Percentiles rank a stretch among this genome's conserved stretches.
Conservation (phyloP, 306 rosid genomes). For the Inga laurina region DNA sequence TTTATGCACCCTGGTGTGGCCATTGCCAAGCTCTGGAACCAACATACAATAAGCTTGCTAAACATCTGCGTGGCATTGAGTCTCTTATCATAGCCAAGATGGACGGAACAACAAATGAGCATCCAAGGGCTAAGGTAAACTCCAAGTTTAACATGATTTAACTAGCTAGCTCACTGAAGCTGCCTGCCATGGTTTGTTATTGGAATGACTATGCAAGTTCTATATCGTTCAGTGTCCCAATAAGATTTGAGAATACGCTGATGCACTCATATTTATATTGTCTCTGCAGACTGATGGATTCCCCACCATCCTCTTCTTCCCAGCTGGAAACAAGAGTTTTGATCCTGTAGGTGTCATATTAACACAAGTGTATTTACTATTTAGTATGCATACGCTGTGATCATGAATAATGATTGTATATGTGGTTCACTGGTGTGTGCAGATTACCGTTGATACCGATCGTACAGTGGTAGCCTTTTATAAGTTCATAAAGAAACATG, state of each 20-base stretch:
- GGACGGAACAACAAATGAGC: slow-evolving; percentile 99
- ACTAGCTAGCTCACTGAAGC: slow-evolving; percentile 30
- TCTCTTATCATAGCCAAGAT: slow-evolving; percentile 95
- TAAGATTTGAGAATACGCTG: neutral
- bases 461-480: slow-evolving; percentile 95
- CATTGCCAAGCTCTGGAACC: slow-evolving; percentile 98
- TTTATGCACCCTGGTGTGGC: slow-evolving; percentile 99
- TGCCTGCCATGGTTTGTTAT: neutral
- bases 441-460: slow-evolving; percentile 87
- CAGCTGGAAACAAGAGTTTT: slow-evolving; percentile 48
- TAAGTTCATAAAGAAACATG: slow-evolving; percentile 88
- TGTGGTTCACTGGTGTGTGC: slow-evolving; percentile 33
- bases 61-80: slow-evolving; percentile 79
- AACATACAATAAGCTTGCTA: slow-evolving; percentile 93
- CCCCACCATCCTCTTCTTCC: slow-evolving; percentile 54
- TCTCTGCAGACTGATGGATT: slow-evolving; percentile 49
- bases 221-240: neutral
- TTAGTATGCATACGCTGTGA: neutral
- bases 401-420: neutral
- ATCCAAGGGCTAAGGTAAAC: slow-evolving; percentile 91
- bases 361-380: neutral
- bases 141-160: slow-evolving; percentile 22
- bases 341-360: slow-evolving; percentile 43
- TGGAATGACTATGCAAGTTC: neutral
- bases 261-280: neutral